Evolutionary conservation across 2,329 filamentous ascomycete species (phyloP), one percentile per base, ranked within the genome.

Genomic region (Hypoxylon sp.): DNA sequence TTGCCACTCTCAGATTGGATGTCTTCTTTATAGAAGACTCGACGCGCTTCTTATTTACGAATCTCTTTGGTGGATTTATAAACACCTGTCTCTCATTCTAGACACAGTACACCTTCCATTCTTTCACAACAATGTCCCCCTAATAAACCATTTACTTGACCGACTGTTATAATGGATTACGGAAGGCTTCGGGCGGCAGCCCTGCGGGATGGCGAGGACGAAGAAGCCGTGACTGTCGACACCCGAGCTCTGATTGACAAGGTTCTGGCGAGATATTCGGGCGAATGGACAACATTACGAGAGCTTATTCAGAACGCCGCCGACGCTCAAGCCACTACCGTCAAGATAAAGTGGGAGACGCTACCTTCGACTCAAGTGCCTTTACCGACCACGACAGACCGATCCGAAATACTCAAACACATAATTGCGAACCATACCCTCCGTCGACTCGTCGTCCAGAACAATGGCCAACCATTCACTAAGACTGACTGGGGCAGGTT

Each of bases 291-390:
- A 5, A 91, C 87, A 7, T 82, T 99, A 16, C 89, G 96, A 83
- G 96, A 99, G 78, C 89, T 99, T 66, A 94, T 99, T 46, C 96
- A 99, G 76, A 99, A 99, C 77, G 96, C 96, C n/a, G 95, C 96
- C 69, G 96, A 99, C 82, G 96, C 96, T 21, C 92, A 94, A 75
- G 96, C 96, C 50, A 92, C 90, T 14, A 94, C 89, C 60, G 95
- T 98, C 71, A 91, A 88, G 47, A 93, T 99, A 76, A 94, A 91
- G 73, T 97, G 96, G 83, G 95, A 99, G 78, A 97, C 95, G 1
- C 80, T 92, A 14, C 94, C 95, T 1, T 97, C 95, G 30, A 87
- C 90, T 2, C 89, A 87, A 11, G 87, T 96, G 3, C 91, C 94
- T 5, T 87, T 95, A 5, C 86, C 88, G 0, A 78, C 79, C 60